These are phyloP conservation scores for Phytophthora macrochlamydospora DNA, from an alignment of 352 stramenopile species.

Conservation along the genomic window DNA sequence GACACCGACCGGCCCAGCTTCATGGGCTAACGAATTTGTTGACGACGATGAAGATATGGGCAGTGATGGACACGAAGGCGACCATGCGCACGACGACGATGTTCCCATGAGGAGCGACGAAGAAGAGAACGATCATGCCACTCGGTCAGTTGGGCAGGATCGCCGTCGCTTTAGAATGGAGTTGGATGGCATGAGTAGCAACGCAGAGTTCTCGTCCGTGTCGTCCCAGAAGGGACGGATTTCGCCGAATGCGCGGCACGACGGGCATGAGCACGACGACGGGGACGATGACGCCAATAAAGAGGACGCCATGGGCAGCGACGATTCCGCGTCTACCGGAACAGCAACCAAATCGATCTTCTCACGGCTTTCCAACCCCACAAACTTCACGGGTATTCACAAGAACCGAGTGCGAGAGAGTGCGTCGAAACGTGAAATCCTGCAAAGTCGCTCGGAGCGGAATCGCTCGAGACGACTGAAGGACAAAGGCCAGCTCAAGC, in stretches of 20 bases:
- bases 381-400: constrained; percentile 90
- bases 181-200: constrained; percentile 48
- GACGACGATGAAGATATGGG: constrained; percentile 72
- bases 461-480: constrained; percentile 75
- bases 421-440: constrained; percentile 78
- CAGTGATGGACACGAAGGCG: constrained; percentile 41
- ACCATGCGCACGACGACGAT: constrained; percentile 50
- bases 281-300: constrained; percentile 32
- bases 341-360: constrained; percentile 70
- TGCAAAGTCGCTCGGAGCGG: constrained; percentile 75
- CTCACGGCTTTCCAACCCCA: constrained; percentile 84
- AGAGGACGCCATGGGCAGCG: constrained; percentile 61
- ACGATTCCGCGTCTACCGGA: constrained; percentile 58
- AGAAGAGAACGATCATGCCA: constrained; percentile 29
- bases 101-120: constrained; percentile 59
- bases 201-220: constrained; percentile 43
- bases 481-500: constrained; percentile 62
- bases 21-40: constrained; percentile 78
- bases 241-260: constrained; percentile 40
- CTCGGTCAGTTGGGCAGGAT: constrained; percentile 25
- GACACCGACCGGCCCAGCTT: constrained; percentile 41
- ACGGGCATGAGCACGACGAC: constrained; percentile 39
- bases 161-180: constrained; percentile 66
- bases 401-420: constrained; percentile 85
- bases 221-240: constrained; percentile 42